phyloP scores from a whole-genome alignment of 768 basidiomycete genomes.

The Pisolithus marmoratus region DNA sequence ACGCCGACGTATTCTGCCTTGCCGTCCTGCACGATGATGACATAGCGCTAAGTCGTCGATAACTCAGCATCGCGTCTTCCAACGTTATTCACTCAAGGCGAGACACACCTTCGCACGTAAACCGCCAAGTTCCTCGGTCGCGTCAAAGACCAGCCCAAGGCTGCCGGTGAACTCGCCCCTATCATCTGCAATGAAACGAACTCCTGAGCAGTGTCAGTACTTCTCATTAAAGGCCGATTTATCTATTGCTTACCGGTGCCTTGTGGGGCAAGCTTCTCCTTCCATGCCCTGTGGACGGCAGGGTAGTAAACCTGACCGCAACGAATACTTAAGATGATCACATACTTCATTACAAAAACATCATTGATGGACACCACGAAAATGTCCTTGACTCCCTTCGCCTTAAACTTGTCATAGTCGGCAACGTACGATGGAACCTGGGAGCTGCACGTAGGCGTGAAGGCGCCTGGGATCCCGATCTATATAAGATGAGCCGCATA shows the following conservation, averaged over 20 bases:
- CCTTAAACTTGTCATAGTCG: slow-evolving; percentile 64
- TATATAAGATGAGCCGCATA: slow-evolving; percentile 12
- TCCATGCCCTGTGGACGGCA: slow-evolving; percentile 52
- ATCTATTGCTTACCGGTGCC: slow-evolving; percentile 44
- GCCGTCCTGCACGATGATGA: slow-evolving; percentile 51
- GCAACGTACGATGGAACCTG: slow-evolving; percentile 63
- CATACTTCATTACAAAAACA: slow-evolving; percentile 56
- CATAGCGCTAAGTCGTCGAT: slow-evolving; percentile 41
- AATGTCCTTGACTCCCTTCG: slow-evolving; percentile 67
- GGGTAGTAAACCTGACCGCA: background rate
- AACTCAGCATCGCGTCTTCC: background rate
- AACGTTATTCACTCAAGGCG: background rate
- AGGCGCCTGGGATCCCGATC: slow-evolving; percentile 76
- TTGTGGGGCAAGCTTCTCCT: slow-evolving; percentile 49
- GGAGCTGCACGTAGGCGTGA: slow-evolving; percentile 64
- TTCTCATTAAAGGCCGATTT: background rate
- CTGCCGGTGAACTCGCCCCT: slow-evolving; percentile 48
- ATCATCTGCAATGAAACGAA: slow-evolving; percentile 68
- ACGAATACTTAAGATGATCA: background rate
- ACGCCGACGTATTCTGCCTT: slow-evolving; percentile 38
- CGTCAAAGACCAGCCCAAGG: slow-evolving; percentile 59
- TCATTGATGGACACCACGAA: slow-evolving; percentile 79
- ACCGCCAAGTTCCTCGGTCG: slow-evolving; percentile 54
- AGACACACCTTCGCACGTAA: slow-evolving; percentile 55
- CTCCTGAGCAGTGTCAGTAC: slow-evolving; percentile 29